Evolutionary conservation across 768 basidiomycete species (phyloP).

Genomic region (Melanogaster broomeanus): DNA sequence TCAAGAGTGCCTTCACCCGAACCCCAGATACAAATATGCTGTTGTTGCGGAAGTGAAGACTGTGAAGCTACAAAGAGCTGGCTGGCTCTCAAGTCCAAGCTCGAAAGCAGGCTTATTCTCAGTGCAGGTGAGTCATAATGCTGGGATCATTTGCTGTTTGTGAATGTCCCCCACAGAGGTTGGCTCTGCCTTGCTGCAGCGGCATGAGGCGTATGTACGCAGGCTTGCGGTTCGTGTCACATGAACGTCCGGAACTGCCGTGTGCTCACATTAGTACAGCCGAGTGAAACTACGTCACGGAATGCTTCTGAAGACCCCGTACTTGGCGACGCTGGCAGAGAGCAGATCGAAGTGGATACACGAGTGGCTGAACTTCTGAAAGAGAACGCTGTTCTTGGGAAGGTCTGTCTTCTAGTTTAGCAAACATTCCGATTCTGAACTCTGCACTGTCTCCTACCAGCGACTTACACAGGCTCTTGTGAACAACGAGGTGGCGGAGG

Average conservation of each 20-base stretch:
- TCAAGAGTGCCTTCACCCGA: conserved; percentile 79
- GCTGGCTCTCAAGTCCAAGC: conserved; percentile 60
- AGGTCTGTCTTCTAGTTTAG: conserved; percentile 7
- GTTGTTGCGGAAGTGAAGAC: conserved; percentile 67
- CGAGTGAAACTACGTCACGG: conserved; percentile 12
- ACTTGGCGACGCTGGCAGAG: conserved; percentile 6
- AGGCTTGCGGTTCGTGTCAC: conserved; percentile 57
- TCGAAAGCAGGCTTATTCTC: conserved; percentile 77
- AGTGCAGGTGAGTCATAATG: conserved; percentile 71
- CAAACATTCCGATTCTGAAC: neutral
- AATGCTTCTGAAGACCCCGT: conserved; percentile 12
- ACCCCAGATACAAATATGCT: conserved; percentile 48
- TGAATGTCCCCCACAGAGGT: conserved; percentile 57
- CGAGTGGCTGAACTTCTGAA: conserved; percentile 41
- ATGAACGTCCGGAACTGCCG: conserved; percentile 6
- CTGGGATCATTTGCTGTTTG: neutral
- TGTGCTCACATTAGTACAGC: conserved; percentile 19
- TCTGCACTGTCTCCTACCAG: conserved; percentile 39
- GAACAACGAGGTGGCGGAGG: conserved; percentile 80
- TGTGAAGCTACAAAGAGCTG: conserved; percentile 69
- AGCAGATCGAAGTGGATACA: conserved; percentile 30
- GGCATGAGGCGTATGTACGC: conserved; percentile 85
- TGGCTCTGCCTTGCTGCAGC: conserved; percentile 82
- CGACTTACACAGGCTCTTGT: conserved; percentile 76
- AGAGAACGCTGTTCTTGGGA: conserved; percentile 65